Conservation (phyloP, 106 monocot species). For the Ottelia alismoides region DNA sequence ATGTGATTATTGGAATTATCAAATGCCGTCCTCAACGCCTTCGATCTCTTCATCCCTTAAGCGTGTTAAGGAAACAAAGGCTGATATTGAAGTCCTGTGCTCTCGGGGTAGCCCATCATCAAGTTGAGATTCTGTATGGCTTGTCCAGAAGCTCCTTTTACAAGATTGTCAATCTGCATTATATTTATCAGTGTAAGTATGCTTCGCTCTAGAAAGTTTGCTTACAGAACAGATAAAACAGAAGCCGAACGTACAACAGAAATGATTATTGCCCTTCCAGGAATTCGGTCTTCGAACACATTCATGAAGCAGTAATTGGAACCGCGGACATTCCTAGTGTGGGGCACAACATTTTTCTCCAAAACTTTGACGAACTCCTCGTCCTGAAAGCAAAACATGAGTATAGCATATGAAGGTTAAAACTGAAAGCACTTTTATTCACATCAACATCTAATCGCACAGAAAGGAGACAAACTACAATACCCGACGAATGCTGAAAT, state of each 20-base stretch:
- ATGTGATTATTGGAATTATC: too few species aligned
- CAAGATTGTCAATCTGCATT: constrained; percentile 92
- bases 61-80: constrained; percentile 71
- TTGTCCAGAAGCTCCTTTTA: constrained; percentile 98
- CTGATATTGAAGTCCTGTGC: constrained; percentile 49
- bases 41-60: too few species aligned
- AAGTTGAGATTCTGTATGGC: constrained; percentile 95
- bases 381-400: constrained; percentile 21
- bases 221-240: too few species aligned
- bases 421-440: too few species aligned
- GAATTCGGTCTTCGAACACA: constrained; percentile 80
- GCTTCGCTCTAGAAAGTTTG: too few species aligned
- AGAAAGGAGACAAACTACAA: too few species aligned
- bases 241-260: constrained; percentile 88
- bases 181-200: too few species aligned
- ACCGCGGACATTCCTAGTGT: constrained; percentile 68
- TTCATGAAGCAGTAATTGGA: constrained; percentile 96
- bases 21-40: too few species aligned
- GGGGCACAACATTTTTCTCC: constrained; percentile 50
- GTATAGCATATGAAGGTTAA: neutral
- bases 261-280: constrained; percentile 92
- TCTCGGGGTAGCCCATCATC: constrained; percentile 88
- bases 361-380: constrained; percentile 77
- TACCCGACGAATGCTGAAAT: too few species aligned
- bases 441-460: too few species aligned